Percentiles rank a stretch among this genome's conserved stretches.
Evolutionary conservation across 1,284 basidiomycete species (phyloP).

Genomic region (Fereydounia khargensis): DNA sequence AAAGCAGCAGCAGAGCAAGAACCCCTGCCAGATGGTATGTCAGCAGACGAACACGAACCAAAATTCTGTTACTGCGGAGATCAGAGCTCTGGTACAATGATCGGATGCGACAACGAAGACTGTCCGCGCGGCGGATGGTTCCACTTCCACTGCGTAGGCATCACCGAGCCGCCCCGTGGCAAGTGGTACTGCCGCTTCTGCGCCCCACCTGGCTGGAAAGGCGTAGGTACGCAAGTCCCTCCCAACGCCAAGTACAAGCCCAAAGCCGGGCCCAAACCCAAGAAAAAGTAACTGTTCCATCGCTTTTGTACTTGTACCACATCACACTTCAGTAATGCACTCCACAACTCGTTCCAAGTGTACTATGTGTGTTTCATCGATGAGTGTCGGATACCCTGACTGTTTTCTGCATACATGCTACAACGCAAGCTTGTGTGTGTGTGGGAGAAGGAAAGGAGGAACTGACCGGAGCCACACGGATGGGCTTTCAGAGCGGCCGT

Average conservation of each 20-base stretch:
- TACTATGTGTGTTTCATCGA: no score
- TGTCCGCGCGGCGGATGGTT: conserved; percentile 61
- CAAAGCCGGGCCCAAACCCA: neutral
- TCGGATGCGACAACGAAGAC: conserved; percentile 60
- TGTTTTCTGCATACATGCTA: no score
- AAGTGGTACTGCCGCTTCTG: conserved; percentile 57
- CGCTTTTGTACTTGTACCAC: no score
- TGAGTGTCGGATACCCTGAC: no score
- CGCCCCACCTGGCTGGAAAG: conserved; percentile 41
- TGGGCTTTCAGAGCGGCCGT: no score
- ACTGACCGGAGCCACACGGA: no score
- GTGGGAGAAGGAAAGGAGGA: no score
- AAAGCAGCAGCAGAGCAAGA: no score
- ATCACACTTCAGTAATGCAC: no score
- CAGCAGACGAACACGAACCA: conserved; percentile 60
- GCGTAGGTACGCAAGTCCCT: conserved; percentile 33
- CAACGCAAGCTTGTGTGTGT: no score
- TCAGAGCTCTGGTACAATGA: conserved; percentile 60
- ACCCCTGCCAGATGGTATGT: no score
- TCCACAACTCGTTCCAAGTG: no score
- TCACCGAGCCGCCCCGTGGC: conserved; percentile 30
- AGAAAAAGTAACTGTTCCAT: neutral
- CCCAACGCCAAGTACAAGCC: conserved; percentile 18
- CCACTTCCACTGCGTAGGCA: conserved; percentile 50
- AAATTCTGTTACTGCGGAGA: conserved; percentile 62